Base-by-base conservation (phyloP, 768 basidiomycete genomes). In the Cystobasidium tubakii region DNA sequence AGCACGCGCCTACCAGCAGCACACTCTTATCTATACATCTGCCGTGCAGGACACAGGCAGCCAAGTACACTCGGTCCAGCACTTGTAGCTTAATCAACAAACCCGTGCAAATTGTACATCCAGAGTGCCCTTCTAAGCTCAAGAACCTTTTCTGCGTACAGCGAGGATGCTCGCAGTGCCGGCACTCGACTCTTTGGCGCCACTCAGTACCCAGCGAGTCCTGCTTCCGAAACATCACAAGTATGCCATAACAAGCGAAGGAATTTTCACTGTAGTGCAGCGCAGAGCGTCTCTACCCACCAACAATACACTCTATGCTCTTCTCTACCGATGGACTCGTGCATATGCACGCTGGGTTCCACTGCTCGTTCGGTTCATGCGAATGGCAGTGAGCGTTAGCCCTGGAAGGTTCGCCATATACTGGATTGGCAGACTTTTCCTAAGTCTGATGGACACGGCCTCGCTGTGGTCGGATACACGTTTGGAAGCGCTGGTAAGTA, bases 361-460 rank as follows among this genome's bases (percentile, higher is more conserved):
- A 15, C 27, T 60, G 57, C 33, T 60, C 13, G 27, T 34, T 15
- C 25, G 33, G 15, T 60, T 60, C 57, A 60, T 60, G 25, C 33
- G 57, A 15, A 60, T 29, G 33, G 15, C 33, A 12, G 57, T 25
- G 23, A 7, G 17, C 27, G 29, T 60, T 3, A 60, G 57, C 27
- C 57, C 57, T 15, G 57, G 29, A 25, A 60, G 57, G 57, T 60
- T 60, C 57, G 57, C 57, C 12, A 27, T 60, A 12, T 60, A 29
- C 27, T 60, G 57, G 57, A 25, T 60, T 4, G 33, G 57, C 57
- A 27, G 23, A 25, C 17, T 60, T 27, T 27, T 29, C 29, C 21
- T 25, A 4, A 15, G 12, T 3, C 10, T 60, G 29, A 60, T 60
- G 57, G 57, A 60, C 29, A 60, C 29, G 1, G 57, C 57, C 15